These are phyloP conservation scores for Pseudophaeomoniella oleicola DNA, from an alignment of 2,329 filamentous ascomycete genomes.

Conservation along the genomic window DNA sequence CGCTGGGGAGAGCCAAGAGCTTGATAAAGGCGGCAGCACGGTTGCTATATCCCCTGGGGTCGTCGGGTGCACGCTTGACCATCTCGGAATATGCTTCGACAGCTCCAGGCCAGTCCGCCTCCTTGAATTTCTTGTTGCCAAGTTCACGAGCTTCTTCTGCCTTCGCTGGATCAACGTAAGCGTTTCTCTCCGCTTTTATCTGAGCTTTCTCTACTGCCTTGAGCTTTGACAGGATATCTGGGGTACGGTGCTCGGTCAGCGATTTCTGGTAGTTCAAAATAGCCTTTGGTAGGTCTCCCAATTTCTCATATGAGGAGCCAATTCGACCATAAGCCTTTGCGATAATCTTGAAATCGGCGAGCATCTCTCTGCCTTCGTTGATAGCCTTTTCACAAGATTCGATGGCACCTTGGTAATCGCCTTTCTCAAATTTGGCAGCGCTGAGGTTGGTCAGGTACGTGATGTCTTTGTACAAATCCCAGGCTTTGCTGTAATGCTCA, in stretches of 20 bases:
- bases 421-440: constrained; percentile 91
- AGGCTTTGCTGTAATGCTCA: constrained; percentile 84
- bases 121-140: constrained; percentile 95
- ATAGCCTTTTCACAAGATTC: constrained; percentile 78
- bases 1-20: constrained; percentile 86
- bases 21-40: constrained; percentile 94
- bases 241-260: constrained; percentile 89
- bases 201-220: constrained; percentile 80
- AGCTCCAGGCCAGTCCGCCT: constrained; percentile 84
- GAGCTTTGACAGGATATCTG: constrained; percentile 85
- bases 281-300: constrained; percentile 63
- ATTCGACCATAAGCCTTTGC: constrained; percentile 95
- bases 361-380: constrained; percentile 74
- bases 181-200: constrained; percentile 56
- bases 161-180: constrained; percentile 81
- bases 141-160: constrained; percentile 91
- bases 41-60: constrained; percentile 92
- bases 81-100: constrained; percentile 93
- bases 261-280: constrained; percentile 87
- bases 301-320: constrained; percentile 83
- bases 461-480: constrained; percentile 90
- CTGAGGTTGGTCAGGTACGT: constrained; percentile 95
- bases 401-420: constrained; percentile 77
- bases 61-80: constrained; percentile 86
- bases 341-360: constrained; percentile 95